Evolutionary conservation across 2,329 filamentous ascomycete species (phyloP), one percentile per base, ranked within the genome.

Genomic region (Fusarium sp.): DNA sequence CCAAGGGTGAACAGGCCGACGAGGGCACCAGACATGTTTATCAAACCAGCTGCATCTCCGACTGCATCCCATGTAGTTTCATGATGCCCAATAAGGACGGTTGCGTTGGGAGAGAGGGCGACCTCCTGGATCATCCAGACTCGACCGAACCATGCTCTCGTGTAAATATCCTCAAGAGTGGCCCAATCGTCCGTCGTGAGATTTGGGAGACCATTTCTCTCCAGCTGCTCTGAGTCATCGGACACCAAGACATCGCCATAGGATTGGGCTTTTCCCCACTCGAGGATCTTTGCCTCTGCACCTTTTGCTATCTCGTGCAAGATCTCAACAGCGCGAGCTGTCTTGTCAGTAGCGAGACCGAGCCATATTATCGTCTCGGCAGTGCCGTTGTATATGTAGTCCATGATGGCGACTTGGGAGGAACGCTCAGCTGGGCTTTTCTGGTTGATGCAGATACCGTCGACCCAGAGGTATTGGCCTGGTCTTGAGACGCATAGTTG

Each of bases 111-210:
- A 7, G 73, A 72, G 6, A 77, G 49, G 13, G 72, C 72, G 6
- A 73, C 68, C 52, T 77, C 75, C 34, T 77, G 75, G 24, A 77
- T 62, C 55, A 74, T 72, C 76, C 76, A 78, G 18, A 75, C 71
- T 4, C 76, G 72, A 6, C 64, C 43, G 55, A 77, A 76, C 73
- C 76, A 78, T 3, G 67, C 45, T 22, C 75, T 59, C 7, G 46
- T 51, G 45, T 67, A 70, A 31, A 74, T 40, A 28, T 69, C 69
- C 5, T 40, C 52, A 26, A 74, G 38, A 22, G 59, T 56, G 1
- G 45, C 10, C 71, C 62, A 69, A 43, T 74, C 71, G 8, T 55
- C 26, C 6, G 31, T 36, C 1, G 71, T 58, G 22, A 73, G 48
- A 9, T 63, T 51, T 2, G 71, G 71, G 13, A 74, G 44, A 4